phyloP scores from a whole-genome alignment of 2,329 filamentous ascomycete genomes.

The Monilinia laxa region DNA sequence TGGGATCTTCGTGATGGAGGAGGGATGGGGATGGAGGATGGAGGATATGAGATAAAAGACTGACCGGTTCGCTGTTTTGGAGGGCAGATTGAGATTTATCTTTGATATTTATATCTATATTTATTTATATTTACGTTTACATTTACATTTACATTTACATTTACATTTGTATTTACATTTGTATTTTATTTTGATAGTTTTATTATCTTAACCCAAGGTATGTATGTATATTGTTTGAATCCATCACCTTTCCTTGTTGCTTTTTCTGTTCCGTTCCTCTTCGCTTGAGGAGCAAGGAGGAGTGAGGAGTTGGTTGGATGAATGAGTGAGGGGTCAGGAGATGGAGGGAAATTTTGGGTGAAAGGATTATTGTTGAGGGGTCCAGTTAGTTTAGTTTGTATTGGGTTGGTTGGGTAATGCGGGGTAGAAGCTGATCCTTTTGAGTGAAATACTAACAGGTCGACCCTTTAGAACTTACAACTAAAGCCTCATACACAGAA shows the following conservation, averaged over 20 bases:
- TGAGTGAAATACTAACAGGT: neutral
- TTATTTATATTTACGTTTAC: too few species aligned
- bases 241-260: too few species aligned
- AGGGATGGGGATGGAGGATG: too few species aligned
- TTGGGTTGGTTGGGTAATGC: neutral
- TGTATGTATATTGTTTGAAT: neutral
- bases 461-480: conserved; percentile 5
- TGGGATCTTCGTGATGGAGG: too few species aligned
- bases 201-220: neutral
- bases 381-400: too few species aligned
- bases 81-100: too few species aligned
- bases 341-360: neutral
- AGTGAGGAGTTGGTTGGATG: neutral
- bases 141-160: neutral
- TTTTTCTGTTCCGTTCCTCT: too few species aligned
- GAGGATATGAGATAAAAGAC: neutral
- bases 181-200: too few species aligned
- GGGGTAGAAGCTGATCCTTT: conserved; percentile 8
- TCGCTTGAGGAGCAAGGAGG: too few species aligned
- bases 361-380: conserved; percentile 4
- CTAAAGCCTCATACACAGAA: neutral
- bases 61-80: neutral
- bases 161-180: neutral
- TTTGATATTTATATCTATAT: too few species aligned
- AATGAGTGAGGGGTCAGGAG: neutral